Evolutionary conservation across 805 yeast species (phyloP), one percentile per base, ranked within the genome.

Genomic region (Yarrowia sp.): DNA sequence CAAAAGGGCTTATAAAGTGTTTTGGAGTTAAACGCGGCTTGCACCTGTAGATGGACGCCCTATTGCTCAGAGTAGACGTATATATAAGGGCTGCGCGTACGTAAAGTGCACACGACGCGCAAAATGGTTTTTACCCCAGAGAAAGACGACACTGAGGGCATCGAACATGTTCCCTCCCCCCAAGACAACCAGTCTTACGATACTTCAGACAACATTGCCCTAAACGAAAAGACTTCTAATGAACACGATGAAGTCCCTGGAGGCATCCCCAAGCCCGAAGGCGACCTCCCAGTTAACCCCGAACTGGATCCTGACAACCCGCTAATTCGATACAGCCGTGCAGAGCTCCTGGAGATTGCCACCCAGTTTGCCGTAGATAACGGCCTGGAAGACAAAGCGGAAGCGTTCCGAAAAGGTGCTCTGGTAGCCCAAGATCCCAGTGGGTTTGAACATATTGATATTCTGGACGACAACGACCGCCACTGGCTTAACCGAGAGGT

Each of bases 341-440:
- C 41, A 5, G 64, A 58, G 35, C 64, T 58, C 5, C 33, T 58
- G 11, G 51, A 58, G 41, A 42, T 58, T n/a, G 64, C 51, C 6
- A 31, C 35, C 7, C 39, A 58, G 43, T 58, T 58, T 43, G 51
- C 64, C 4, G 33, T 2, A 14, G 64, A 58, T 8, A 58, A 58
- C 22, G 64, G 18, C 33, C 51, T 58, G 9, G 39, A 32, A 7
- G 51, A 58, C 22, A 58, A 58, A 17, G 64, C 35, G 9, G 64
- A 58, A 3, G 64, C 64, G 3, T 74, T 75, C 66, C 48, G 68
- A 9, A 75, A 80, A 50, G 89, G 86, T 9, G 89, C 89, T 3
- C 79, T 85, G 11, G 71, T 84, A 32, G 88, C 89, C 3, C 80
- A 85, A 68, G 77, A 80, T 67, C 64, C 64, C 9, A 8, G 17